Evolutionary conservation across 352 stramenopile genomes (phyloP).

Genomic region (Globisporangium lucens): DNA sequence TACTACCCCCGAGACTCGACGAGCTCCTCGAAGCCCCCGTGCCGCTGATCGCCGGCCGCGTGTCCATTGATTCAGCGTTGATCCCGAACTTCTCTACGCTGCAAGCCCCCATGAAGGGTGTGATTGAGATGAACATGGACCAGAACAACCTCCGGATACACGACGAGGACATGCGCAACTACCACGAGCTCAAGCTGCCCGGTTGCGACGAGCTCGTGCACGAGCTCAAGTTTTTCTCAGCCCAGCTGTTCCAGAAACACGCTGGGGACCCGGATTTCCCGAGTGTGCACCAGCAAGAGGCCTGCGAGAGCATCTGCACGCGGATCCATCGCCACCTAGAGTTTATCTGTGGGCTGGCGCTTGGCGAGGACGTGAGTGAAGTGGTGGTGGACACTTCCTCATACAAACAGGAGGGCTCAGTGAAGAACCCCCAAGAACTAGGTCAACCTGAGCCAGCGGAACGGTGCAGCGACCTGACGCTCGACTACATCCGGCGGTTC

Average conservation of each 20-base stretch:
- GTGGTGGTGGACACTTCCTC: not conserved
- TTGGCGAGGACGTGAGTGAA: conserved; percentile 18
- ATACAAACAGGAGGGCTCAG: not conserved
- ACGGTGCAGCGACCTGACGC: conserved; percentile 47
- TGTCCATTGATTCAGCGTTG: conserved; percentile 46
- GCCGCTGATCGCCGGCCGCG: conserved; percentile 70
- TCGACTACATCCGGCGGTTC: conserved; percentile 62
- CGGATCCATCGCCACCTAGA: conserved; percentile 63
- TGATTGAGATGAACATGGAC: conserved; percentile 85
- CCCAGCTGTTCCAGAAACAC: conserved; percentile 55
- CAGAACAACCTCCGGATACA: conserved; percentile 75
- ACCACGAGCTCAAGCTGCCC: conserved; percentile 76
- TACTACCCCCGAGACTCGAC: conserved; percentile 61
- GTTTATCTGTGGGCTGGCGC: conserved; percentile 52
- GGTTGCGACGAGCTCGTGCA: conserved; percentile 69
- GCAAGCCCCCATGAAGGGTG: conserved; percentile 51
- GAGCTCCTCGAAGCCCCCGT: conserved; percentile 77
- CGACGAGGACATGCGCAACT: conserved; percentile 63
- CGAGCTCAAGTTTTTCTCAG: conserved; percentile 55
- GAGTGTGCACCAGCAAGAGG: conserved; percentile 63
- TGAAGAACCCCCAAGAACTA: not conserved
- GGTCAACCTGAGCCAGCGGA: conserved; percentile 12
- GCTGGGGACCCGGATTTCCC: conserved; percentile 53
- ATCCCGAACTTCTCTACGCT: conserved; percentile 59
- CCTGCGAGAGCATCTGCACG: conserved; percentile 63